Evolutionary conservation across 441 rosid genomes (phyloP).

Genomic region (Erodium trifolium): DNA sequence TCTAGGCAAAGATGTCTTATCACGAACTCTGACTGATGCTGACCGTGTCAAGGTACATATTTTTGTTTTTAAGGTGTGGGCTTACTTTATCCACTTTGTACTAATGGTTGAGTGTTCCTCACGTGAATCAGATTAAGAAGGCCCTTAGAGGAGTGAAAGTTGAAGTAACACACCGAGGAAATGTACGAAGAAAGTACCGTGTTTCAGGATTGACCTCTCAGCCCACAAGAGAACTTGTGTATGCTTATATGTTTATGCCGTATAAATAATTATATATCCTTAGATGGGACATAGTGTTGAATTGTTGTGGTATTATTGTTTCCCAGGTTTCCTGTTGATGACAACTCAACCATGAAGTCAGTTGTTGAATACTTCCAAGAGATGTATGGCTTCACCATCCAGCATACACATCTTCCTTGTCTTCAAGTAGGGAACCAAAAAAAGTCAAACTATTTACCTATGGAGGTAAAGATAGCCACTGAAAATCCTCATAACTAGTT

Average conservation of each 20-base stretch:
- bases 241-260: slow-evolving; percentile 20
- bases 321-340: slow-evolving; percentile 91
- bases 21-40: slow-evolving; percentile 83
- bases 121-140: slow-evolving; percentile 57
- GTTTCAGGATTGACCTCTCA: slow-evolving; percentile 95
- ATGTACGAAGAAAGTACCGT: slow-evolving; percentile 83
- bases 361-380: slow-evolving; percentile 96
- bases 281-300: background rate
- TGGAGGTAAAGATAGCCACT: slow-evolving; percentile 54
- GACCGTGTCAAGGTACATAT: slow-evolving; percentile 77
- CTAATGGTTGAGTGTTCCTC: slow-evolving; percentile 16
- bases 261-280: background rate
- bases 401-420: slow-evolving; percentile 86
- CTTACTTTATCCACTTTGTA: slow-evolving; percentile 12
- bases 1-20: slow-evolving; percentile 68
- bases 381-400: slow-evolving; percentile 93
- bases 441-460: slow-evolving; percentile 95
- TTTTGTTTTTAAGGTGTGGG: slow-evolving; percentile 3
- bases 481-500: background rate
- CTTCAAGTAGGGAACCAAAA: slow-evolving; percentile 97
- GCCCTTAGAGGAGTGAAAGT: slow-evolving; percentile 96
- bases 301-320: slow-evolving; percentile 5
- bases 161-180: slow-evolving; percentile 90
- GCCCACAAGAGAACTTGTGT: slow-evolving; percentile 96
- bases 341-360: slow-evolving; percentile 84